These are phyloP conservation scores for Podila epicladia DNA, from an alignment of 192 early-diverging fungal genomes.

Conservation along the genomic window DNA sequence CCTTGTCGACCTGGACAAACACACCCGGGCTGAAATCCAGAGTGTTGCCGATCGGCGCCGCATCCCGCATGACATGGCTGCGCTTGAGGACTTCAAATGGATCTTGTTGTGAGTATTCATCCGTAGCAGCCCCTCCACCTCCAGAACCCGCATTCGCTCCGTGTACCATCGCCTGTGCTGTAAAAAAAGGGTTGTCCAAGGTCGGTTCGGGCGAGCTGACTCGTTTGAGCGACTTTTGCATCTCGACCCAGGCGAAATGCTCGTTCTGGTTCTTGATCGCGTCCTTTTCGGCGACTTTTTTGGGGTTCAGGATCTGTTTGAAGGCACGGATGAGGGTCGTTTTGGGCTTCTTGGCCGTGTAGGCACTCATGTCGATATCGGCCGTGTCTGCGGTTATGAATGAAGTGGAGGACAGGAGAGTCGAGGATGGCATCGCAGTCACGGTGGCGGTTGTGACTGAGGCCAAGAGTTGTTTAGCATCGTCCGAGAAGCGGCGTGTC, in stretches of 20 bases:
- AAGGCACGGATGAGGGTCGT: conserved; percentile 28
- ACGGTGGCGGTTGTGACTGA: not conserved
- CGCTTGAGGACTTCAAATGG: conserved; percentile 18
- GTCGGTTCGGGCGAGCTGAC: conserved; percentile 31
- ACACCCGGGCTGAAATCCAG: conserved; percentile 34
- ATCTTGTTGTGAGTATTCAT: conserved; percentile 12
- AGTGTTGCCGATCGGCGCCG: not conserved
- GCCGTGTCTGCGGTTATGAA: not conserved
- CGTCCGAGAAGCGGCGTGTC: conserved; percentile 33
- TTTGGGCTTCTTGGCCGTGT: conserved; percentile 42
- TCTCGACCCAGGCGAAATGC: conserved; percentile 50
- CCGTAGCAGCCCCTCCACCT: too few species aligned
- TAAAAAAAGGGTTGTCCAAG: conserved; percentile 9
- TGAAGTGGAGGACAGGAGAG: not conserved
- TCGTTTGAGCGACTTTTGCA: conserved; percentile 39
- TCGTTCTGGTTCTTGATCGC: conserved; percentile 34
- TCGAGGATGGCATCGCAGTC: not conserved
- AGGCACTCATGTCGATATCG: conserved; percentile 1
- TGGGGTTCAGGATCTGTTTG: conserved; percentile 45
- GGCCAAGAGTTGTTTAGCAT: conserved; percentile 2
- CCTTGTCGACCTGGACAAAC: conserved; percentile 72
- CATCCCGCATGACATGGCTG: conserved; percentile 29
- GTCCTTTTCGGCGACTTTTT: conserved; percentile 42
- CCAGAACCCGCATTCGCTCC: too few species aligned
- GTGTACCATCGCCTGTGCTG: not conserved